Evolutionary conservation across 2,329 filamentous ascomycete genomes (phyloP).

Genomic region (Escovopsis weberi): DNA sequence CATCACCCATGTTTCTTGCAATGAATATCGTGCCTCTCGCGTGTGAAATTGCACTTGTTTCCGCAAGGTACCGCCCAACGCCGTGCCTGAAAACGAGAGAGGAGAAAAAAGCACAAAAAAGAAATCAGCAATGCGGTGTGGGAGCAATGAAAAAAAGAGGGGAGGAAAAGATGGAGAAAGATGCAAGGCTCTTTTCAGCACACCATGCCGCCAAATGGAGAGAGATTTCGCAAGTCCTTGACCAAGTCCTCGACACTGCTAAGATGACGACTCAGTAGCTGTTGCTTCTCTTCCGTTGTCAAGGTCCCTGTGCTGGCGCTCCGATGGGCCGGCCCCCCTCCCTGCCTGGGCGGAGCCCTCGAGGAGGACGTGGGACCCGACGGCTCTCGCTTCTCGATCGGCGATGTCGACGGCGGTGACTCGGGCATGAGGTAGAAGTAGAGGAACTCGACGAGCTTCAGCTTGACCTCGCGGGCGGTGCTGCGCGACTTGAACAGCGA

Average conservation of each 20-base stretch:
- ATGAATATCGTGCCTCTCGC: not conserved
- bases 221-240: constrained; percentile 65
- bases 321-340: constrained; percentile 18
- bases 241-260: constrained; percentile 76
- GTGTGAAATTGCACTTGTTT: not conserved
- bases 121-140: not conserved
- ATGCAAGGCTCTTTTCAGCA: constrained; percentile 17
- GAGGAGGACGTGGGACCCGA: constrained; percentile 38
- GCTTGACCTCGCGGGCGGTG: constrained; percentile 77
- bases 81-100: not conserved
- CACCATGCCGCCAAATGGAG: constrained; percentile 54
- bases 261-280: constrained; percentile 60
- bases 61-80: not conserved
- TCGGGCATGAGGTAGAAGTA: constrained; percentile 99
- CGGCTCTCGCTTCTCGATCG: constrained; percentile 29
- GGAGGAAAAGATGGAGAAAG: not conserved
- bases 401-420: constrained; percentile 42
- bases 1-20: too few relatives aligned
- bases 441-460: constrained; percentile 91
- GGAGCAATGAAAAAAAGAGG: not conserved
- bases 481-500: constrained; percentile 82
- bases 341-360: constrained; percentile 56
- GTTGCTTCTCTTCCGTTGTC: constrained; percentile 69
- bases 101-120: not conserved
- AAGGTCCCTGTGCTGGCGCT: constrained; percentile 32